phyloP scores from a whole-genome alignment of 768 basidiomycete species.

The Amanita subjunquillea region DNA sequence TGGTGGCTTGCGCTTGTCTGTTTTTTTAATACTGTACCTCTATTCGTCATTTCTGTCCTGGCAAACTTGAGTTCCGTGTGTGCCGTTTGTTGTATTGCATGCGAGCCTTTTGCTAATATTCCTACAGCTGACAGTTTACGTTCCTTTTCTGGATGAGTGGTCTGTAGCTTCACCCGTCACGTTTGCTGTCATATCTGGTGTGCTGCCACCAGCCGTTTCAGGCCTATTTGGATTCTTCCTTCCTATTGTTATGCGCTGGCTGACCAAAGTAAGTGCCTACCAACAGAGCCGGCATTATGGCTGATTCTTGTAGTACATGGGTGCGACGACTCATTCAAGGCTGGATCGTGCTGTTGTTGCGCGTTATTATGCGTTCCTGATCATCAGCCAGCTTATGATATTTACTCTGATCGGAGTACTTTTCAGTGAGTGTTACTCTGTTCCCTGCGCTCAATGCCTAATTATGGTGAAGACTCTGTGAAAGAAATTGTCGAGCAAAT shows the following conservation, averaged over 20 bases:
- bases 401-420: conserved; percentile 89
- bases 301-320: conserved; percentile 51
- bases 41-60: conserved; percentile 81
- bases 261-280: conserved; percentile 49
- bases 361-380: conserved; percentile 88
- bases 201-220: conserved; percentile 83
- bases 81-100: conserved; percentile 2
- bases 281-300: conserved; percentile 40
- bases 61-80: conserved; percentile 82
- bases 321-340: conserved; percentile 59
- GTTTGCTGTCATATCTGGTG: conserved; percentile 86
- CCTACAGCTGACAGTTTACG: conserved; percentile 49
- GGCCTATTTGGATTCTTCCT: conserved; percentile 85
- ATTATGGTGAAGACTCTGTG: conserved; percentile 24
- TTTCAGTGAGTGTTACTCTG: conserved; percentile 48
- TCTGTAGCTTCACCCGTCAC: conserved; percentile 43
- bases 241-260: conserved; percentile 84
- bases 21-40: conserved; percentile 91
- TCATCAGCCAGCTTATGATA: conserved; percentile 88
- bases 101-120: conserved; percentile 4
- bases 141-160: conserved; percentile 73
- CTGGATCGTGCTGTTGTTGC: conserved; percentile 88
- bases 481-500: conserved; percentile 32
- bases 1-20: conserved; percentile 68
- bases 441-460: neutral